A percentile compares a stretch with the other conserved stretches of the same genome.
phyloP scores from a whole-genome alignment of 208 protist species.

The Acanthamoeba quina region DNA sequence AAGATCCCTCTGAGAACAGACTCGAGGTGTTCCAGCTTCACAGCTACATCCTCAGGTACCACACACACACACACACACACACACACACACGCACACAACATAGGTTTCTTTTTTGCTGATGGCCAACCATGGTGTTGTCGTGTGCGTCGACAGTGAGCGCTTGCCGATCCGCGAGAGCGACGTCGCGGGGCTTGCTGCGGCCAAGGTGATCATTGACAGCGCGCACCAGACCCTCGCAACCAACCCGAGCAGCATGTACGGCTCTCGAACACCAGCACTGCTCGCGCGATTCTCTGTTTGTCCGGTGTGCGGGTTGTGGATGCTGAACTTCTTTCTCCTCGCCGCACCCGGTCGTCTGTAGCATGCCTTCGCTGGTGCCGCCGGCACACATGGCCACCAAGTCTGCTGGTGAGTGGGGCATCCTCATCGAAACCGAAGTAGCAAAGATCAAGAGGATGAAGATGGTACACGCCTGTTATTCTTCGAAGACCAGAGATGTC shows the following conservation, averaged over 20 bases:
- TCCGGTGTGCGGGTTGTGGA: neutral
- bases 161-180: neutral
- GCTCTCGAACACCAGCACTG: no score
- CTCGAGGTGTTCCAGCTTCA: conserved; percentile 16
- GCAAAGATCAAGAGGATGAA: neutral
- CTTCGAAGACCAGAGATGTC: no score
- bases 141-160: neutral
- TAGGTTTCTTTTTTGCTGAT: no score
- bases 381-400: neutral
- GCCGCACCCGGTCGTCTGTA: neutral
- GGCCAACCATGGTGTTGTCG: no score
- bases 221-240: neutral
- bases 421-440: conserved; percentile 3
- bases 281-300: neutral
- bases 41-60: neutral
- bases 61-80: no score
- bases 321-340: neutral
- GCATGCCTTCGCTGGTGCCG: neutral
- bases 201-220: neutral
- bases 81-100: no score
- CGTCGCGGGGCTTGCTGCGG: neutral
- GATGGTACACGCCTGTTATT: neutral
- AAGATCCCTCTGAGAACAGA: conserved; percentile 5
- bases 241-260: neutral
- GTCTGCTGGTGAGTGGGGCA: conserved; percentile 1